phyloP scores from a whole-genome alignment of 140 eudicot genomes.

The Senecio squalidus region DNA sequence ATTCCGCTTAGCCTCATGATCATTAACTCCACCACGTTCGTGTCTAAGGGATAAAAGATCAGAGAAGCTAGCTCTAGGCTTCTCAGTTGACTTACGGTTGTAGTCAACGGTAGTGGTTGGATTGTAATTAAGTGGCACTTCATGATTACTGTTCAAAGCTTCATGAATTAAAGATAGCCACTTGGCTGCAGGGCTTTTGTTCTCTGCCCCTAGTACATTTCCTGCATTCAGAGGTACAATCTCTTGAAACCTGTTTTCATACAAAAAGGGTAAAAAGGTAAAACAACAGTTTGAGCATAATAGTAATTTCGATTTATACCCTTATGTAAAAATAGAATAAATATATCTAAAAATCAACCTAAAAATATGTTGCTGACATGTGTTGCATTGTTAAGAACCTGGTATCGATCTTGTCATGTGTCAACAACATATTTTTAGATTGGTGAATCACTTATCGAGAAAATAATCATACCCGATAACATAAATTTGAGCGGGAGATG shows the following conservation, averaged over 20 bases:
- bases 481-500: slow-evolving; percentile 69
- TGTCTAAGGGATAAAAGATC: slow-evolving; percentile 43
- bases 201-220: slow-evolving; percentile 82
- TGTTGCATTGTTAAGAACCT: too few species aligned
- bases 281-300: slow-evolving; percentile 6
- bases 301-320: not conserved
- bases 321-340: too few species aligned
- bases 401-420: too few species aligned
- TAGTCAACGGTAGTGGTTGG: slow-evolving; percentile 19
- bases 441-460: not conserved
- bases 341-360: too few species aligned
- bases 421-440: too few species aligned
- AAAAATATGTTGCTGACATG: too few species aligned
- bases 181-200: slow-evolving; percentile 68
- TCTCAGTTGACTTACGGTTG: slow-evolving; percentile 24
- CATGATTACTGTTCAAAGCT: slow-evolving; percentile 44
- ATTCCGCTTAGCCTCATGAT: not conserved
- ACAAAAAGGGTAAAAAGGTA: slow-evolving; percentile 16
- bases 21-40: slow-evolving; percentile 25
- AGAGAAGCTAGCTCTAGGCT: slow-evolving; percentile 54
- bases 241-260: slow-evolving; percentile 72
- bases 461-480: slow-evolving; percentile 60
- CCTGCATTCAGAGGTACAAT: slow-evolving; percentile 92
- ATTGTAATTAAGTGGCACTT: slow-evolving; percentile 22
- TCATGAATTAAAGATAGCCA: slow-evolving; percentile 73